phyloP scores from a whole-genome alignment of 345 rosid genomes.

The Moricandia arvensis region DNA sequence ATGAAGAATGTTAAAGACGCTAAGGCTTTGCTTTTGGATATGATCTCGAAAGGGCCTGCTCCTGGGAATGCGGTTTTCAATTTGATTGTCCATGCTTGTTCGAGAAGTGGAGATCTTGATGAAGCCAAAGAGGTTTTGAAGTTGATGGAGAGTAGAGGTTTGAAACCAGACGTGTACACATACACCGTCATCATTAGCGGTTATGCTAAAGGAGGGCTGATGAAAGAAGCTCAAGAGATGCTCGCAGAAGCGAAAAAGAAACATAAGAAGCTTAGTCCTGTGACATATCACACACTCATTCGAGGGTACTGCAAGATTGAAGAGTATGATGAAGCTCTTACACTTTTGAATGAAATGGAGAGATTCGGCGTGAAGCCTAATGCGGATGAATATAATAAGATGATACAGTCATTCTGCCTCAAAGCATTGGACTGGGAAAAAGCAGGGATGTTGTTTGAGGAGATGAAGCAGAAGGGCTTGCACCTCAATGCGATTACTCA shows the following conservation, averaged over 20 bases:
- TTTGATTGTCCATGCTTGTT: conserved; percentile 49
- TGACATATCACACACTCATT: conserved; percentile 73
- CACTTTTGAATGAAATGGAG: conserved; percentile 71
- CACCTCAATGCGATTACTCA: conserved; percentile 66
- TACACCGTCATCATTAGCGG: conserved; percentile 81
- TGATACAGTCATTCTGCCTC: conserved; percentile 78
- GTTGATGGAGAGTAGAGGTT: conserved; percentile 71
- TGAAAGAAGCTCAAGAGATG: conserved; percentile 64
- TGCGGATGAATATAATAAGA: conserved; percentile 69
- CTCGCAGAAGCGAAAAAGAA: conserved; percentile 70
- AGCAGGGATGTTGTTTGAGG: conserved; percentile 62
- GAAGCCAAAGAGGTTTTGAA: conserved; percentile 57
- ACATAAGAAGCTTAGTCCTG: conserved; percentile 63
- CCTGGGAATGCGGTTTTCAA: conserved; percentile 87
- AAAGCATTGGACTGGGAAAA: conserved; percentile 72
- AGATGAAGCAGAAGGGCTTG: conserved; percentile 71
- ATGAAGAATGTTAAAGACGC: conserved; percentile 58
- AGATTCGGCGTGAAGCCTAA: conserved; percentile 56
- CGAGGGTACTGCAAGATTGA: conserved; percentile 81
- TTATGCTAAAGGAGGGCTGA: conserved; percentile 65
- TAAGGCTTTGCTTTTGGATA: conserved; percentile 52
- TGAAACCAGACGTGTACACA: conserved; percentile 76
- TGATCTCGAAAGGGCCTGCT: conserved; percentile 73
- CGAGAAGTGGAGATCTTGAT: conserved; percentile 57
- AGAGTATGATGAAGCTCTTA: conserved; percentile 66